Conservation (phyloP, 345 rosid species). For the Salix caprea region DNA sequence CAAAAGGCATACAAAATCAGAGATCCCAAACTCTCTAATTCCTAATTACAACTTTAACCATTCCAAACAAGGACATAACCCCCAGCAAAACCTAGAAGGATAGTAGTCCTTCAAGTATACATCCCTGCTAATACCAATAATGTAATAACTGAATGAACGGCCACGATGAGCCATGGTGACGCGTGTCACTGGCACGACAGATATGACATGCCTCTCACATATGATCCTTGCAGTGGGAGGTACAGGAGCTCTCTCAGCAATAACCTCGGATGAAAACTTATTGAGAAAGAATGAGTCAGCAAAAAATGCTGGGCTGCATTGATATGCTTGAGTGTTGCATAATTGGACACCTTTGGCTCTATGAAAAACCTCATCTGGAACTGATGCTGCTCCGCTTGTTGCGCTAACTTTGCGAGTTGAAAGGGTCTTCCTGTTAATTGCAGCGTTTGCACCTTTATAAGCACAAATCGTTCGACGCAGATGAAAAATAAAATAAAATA, state of each 20-base stretch:
- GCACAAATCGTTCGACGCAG: not conserved
- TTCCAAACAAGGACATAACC: constrained; percentile 87
- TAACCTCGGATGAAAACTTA: constrained; percentile 82
- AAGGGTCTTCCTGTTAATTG: constrained; percentile 61
- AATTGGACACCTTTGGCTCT: constrained; percentile 87
- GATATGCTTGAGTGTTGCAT: constrained; percentile 91
- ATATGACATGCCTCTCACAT: constrained; percentile 81
- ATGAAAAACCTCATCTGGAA: constrained; percentile 88
- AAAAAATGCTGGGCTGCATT: constrained; percentile 83
- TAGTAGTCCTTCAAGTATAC: constrained; percentile 87
- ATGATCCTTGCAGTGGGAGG: constrained; percentile 73
- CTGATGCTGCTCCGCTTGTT: constrained; percentile 88
- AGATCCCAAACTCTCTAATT: not conserved
- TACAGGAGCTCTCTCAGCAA: constrained; percentile 64
- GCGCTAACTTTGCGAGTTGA: constrained; percentile 81
- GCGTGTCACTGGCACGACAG: constrained; percentile 87
- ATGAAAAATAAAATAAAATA: not conserved
- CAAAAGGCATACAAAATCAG: not conserved
- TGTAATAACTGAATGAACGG: constrained; percentile 74
- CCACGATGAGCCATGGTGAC: constrained; percentile 76
- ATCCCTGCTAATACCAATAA: constrained; percentile 81
- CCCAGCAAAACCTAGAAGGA: constrained; percentile 90
- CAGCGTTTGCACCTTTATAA: not conserved
- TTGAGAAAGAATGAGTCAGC: constrained; percentile 90
- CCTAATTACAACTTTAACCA: constrained; percentile 60